These are phyloP conservation scores for Antrodiella citrinella DNA, from an alignment of 768 basidiomycete genomes.

Conservation along the genomic window DNA sequence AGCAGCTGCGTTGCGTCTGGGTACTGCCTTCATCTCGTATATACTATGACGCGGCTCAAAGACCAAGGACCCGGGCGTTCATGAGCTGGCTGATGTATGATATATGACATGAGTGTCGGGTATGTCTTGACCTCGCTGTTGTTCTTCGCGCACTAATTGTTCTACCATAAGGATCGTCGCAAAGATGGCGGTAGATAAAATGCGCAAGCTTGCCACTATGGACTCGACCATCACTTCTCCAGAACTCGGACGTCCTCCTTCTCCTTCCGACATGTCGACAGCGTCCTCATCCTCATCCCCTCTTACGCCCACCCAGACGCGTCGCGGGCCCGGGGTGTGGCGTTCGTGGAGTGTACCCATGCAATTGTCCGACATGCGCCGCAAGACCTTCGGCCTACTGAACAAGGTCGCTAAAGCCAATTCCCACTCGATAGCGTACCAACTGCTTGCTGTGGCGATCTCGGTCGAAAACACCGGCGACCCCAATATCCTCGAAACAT, in stretches of 20 bases:
- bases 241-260: no score
- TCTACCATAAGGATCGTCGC: no score
- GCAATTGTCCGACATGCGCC: constrained; percentile 33
- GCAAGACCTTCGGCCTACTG: constrained; percentile 46
- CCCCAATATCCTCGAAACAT: constrained; percentile 38
- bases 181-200: no score
- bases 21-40: background rate
- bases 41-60: background rate
- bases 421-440: constrained; percentile 39
- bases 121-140: no score
- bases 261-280: background rate
- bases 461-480: constrained; percentile 35
- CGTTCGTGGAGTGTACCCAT: constrained; percentile 17
- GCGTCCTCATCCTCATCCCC: background rate
- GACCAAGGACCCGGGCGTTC: no score
- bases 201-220: no score
- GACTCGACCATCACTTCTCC: no score
- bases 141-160: no score
- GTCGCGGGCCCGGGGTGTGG: constrained; percentile 8
- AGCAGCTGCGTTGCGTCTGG: background rate
- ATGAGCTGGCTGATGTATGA: no score
- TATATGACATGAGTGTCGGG: background rate
- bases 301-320: background rate
- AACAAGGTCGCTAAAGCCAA: constrained; percentile 50
- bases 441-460: constrained; percentile 37